Base-by-base conservation (phyloP, 1,284 basidiomycete genomes). In the Boletellus deceptivus region DNA sequence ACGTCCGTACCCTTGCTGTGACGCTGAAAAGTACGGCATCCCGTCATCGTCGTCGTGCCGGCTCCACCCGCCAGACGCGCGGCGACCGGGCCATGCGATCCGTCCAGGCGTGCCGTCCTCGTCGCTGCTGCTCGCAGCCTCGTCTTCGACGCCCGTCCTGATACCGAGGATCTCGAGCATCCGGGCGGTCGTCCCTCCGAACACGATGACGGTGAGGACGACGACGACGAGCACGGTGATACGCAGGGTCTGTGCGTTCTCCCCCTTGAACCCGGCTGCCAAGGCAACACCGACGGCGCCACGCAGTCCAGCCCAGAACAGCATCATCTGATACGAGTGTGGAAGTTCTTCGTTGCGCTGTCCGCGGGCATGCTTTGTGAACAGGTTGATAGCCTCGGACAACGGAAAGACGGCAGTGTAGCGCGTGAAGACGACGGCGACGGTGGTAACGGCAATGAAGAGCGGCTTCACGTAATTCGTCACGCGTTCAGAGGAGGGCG, bases 141-240 rank as follows among this genome's bases (percentile, higher is more conserved):
- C 94, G 57, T 98, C 94, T 61, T 98, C 95, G 0, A 99, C 92
- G 1, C 96, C 95, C 0, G 93, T 97, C 9, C 91, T 75, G 59
- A 99, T 98, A 1, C 96, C 95, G n/a, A 98, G 79, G 9, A 99
- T 86, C 63, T 98, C 94, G 40, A 99, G 79, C 97, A 99, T 99
- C 51, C 94, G 80, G 6, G 91, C 86, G 0, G 97, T 98, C 7
- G 97, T 98, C 1, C 96, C 97, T 0, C 96, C 96, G 64, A 99
- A 99, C 48, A 98, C 76, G 53, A 98, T 76, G 41, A 99, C 93
- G 0, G 96, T 98, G 49, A 98, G 76, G 42, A 99, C 93, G 39
- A 99, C 96, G 6, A 97, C 92, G 14, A 98, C 89, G 29, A 99
- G 83, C 20, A 99, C 95, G 0, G 96, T 98, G 31, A 89, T 98